These are phyloP conservation scores for Trichoderma aggressivum DNA, from an alignment of 2,329 filamentous ascomycete species.

Conservation along the genomic window DNA sequence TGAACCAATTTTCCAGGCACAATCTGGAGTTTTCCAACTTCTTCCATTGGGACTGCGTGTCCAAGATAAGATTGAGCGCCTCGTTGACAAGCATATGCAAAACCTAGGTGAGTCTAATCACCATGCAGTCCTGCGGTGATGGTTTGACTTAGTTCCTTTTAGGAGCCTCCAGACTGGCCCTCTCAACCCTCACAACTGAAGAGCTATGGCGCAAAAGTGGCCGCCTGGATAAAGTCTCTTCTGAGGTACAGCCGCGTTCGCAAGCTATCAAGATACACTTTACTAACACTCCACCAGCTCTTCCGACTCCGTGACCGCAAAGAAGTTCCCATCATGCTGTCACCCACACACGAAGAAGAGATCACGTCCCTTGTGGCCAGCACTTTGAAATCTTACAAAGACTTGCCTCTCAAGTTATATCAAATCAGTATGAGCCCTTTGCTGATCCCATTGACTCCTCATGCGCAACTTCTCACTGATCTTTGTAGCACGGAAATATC, in stretches of 20 bases:
- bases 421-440: constrained; percentile 67
- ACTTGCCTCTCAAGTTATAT: constrained; percentile 81
- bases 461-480: constrained; percentile 21
- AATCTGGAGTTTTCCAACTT: constrained; percentile 89
- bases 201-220: constrained; percentile 79
- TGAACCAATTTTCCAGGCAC: constrained; percentile 50
- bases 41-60: constrained; percentile 83
- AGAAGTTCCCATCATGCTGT: constrained; percentile 68
- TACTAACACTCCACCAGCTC: constrained; percentile 50
- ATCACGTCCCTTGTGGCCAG: constrained; percentile 78
- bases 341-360: constrained; percentile 95
- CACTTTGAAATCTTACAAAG: constrained; percentile 76
- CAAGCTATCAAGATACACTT: too few relatives aligned
- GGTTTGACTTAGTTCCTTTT: not conserved
- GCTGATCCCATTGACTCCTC: too few relatives aligned
- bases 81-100: constrained; percentile 89
- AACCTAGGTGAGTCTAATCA: constrained; percentile 54
- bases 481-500: constrained; percentile 75
- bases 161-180: constrained; percentile 75
- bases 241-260: constrained; percentile 56
- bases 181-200: constrained; percentile 84
- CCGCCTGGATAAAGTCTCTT: constrained; percentile 66
- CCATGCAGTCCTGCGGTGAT: not conserved
- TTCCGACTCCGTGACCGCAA: constrained; percentile 80
- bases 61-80: constrained; percentile 77